Evolutionary conservation across 2,329 filamentous ascomycete genomes (phyloP), one percentile per base, ranked within the genome.

Genomic region (Gyromitra esculenta): DNA sequence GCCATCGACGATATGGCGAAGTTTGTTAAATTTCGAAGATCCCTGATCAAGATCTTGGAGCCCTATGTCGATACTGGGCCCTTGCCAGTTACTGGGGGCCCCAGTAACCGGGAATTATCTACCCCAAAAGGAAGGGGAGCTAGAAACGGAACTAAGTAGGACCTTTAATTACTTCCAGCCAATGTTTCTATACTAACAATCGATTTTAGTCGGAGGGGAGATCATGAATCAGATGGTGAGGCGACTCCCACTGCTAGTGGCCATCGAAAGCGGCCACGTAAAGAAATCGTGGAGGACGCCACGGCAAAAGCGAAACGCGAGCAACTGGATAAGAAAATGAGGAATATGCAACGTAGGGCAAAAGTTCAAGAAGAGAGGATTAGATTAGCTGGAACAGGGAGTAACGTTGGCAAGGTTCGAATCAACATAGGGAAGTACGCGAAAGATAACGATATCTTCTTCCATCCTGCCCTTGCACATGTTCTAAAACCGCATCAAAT

Each of bases 401-500:
- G 18, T 4, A 9, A 7, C 9, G 15, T 41, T 8, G 69, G 31
- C 1, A 68, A 64, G 15, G 45, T 78, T 8, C 56, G 73, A 3
- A 66, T 81, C 45, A 81, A 81, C 25, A 25, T 77, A 5, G 80
- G 79, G 5, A 78, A 79, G 21, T 79, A 79, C 60, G 66, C 39
- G 18, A 78, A 54, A 15, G 8, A 78, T 11, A 73, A 78, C 21
- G 70, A 77, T 9, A 80, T 80, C 15, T 79, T 60, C 43, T 78
- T 81, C 50, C 72, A 79, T 25, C 48, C 66, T 13, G 18, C 21
- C 41, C 41, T 64, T 2, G 63, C 76, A 2, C 48, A 73, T 21
- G 15, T 57, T 4, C 60, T 97, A 77, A 95, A 96, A 80, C 86
- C 89, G 7, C 93, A 97, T 82, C 94, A 97, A 81, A 86, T 96